Conservation (phyloP, 176 grass and related monocot species). For the Oryza meridionalis region DNA sequence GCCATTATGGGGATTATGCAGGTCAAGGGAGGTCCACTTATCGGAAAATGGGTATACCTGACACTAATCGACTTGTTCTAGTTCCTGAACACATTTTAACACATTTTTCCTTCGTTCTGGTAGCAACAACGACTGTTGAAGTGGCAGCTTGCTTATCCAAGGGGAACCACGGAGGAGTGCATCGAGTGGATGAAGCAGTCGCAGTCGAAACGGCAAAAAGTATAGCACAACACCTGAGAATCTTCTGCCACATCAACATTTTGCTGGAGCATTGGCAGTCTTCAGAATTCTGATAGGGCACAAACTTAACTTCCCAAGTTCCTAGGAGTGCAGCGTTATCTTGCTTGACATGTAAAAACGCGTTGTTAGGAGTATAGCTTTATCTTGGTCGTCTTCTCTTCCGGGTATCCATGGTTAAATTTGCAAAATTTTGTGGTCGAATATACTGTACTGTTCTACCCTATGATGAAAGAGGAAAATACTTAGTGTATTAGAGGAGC, state of each 20-base stretch:
- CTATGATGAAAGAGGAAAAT: not conserved
- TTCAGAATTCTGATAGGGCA: constrained; percentile 18
- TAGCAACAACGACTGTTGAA: constrained; percentile 87
- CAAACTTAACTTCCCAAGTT: not conserved
- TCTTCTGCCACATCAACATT: not conserved
- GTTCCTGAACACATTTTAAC: not conserved
- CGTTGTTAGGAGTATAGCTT: not conserved
- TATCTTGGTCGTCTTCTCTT: not conserved
- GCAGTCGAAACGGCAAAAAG: constrained; percentile 78
- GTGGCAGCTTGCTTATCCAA: constrained; percentile 91
- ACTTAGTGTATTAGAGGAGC: not conserved
- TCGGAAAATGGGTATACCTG: constrained; percentile 80
- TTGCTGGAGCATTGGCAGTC: constrained; percentile 13
- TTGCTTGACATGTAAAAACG: not conserved
- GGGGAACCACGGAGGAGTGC: constrained; percentile 68
- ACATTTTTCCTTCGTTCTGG: not conserved
- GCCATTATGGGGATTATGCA: constrained; percentile 82
- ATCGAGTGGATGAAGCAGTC: constrained; percentile 92
- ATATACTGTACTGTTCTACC: not conserved
- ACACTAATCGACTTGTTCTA: not conserved
- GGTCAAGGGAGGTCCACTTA: constrained; percentile 80
- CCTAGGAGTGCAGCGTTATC: not conserved
- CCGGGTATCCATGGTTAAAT: not conserved
- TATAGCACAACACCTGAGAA: constrained; percentile 42
- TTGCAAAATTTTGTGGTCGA: not conserved